A percentile compares a stretch with the other conserved stretches of the same genome.
phyloP scores from a whole-genome alignment of 768 basidiomycete genomes.

The Cubamyces sp. region DNA sequence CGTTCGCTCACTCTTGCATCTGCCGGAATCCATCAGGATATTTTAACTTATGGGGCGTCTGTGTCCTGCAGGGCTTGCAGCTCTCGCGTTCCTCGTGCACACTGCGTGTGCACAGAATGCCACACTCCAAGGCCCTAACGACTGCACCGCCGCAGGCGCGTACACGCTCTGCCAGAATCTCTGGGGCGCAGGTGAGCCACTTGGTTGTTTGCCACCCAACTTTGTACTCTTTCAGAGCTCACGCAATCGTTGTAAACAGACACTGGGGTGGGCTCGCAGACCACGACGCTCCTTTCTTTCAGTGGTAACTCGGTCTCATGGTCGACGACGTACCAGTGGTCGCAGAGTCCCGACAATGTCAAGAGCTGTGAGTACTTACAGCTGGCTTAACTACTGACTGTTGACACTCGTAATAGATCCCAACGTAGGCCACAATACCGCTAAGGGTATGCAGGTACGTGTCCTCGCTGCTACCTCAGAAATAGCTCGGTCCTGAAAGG shows the following conservation, averaged over 20 bases:
- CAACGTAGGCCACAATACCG: conserved; percentile 50
- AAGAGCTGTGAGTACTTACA: conserved; percentile 46
- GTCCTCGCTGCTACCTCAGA: neutral
- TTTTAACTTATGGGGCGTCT: conserved; percentile 11
- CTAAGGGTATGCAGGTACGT: conserved; percentile 51
- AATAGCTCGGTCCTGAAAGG: neutral
- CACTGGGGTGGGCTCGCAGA: conserved; percentile 52
- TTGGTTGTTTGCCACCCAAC: neutral
- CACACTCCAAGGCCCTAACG: conserved; percentile 14
- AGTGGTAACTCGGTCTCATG: conserved; percentile 50
- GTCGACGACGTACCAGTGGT: conserved; percentile 59
- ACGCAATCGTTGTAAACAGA: conserved; percentile 30
- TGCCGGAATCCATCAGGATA: neutral
- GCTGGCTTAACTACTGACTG: conserved; percentile 41
- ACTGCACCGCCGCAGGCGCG: conserved; percentile 40
- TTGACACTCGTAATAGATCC: conserved; percentile 47
- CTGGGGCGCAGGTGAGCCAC: conserved; percentile 48
- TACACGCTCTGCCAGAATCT: conserved; percentile 61
- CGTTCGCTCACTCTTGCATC: neutral
- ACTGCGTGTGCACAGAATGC: neutral
- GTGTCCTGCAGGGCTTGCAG: neutral
- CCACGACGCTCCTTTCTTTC: conserved; percentile 47
- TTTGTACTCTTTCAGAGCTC: neutral
- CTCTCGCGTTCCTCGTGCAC: neutral
- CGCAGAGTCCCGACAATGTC: conserved; percentile 51